A percentile compares a stretch with the other conserved stretches of the same genome.
Conservation (phyloP, 805 yeast species). For the Candida boleticola region DNA sequence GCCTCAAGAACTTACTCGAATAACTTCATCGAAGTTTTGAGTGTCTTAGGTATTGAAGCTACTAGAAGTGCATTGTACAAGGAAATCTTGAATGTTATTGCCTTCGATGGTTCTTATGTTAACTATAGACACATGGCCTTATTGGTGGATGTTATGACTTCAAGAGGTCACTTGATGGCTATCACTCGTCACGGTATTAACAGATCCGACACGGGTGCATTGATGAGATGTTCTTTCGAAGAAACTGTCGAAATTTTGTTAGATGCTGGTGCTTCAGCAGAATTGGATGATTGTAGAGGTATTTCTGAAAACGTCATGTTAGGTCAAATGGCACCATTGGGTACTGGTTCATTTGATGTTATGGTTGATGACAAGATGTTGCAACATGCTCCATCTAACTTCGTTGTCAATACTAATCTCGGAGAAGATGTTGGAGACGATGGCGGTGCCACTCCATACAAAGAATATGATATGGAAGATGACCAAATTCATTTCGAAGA, state of each 20-base stretch:
- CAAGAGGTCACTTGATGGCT: constrained; percentile 97
- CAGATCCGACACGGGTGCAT: constrained; percentile 97
- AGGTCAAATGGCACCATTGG: constrained; percentile 98
- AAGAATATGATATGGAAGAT: constrained; percentile 59
- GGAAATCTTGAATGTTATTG: constrained; percentile 95
- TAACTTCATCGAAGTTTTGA: constrained; percentile 92
- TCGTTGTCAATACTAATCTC: constrained; percentile 35
- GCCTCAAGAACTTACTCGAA: constrained; percentile 88
- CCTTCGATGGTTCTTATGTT: constrained; percentile 99
- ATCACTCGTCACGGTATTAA: constrained; percentile 99
- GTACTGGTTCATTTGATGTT: constrained; percentile 97
- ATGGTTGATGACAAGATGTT: constrained; percentile 89
- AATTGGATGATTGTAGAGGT: constrained; percentile 96
- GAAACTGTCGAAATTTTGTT: constrained; percentile 97
- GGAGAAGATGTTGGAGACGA: constrained; percentile 29
- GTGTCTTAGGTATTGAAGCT: constrained; percentile 97
- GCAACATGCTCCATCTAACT: constrained; percentile 57
- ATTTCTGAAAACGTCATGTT: constrained; percentile 96
- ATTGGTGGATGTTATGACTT: constrained; percentile 97
- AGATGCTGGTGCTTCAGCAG: constrained; percentile 98
- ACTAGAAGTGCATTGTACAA: constrained; percentile 91
- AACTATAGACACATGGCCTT: constrained; percentile 98
- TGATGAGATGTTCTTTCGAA: constrained; percentile 99
- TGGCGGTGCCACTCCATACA: constrained; percentile 93
- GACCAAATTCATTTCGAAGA: constrained; percentile 63